Evolutionary conservation across 768 basidiomycete species (phyloP), one percentile per base, ranked within the genome.

Genomic region (Nidularia pulvinata): DNA sequence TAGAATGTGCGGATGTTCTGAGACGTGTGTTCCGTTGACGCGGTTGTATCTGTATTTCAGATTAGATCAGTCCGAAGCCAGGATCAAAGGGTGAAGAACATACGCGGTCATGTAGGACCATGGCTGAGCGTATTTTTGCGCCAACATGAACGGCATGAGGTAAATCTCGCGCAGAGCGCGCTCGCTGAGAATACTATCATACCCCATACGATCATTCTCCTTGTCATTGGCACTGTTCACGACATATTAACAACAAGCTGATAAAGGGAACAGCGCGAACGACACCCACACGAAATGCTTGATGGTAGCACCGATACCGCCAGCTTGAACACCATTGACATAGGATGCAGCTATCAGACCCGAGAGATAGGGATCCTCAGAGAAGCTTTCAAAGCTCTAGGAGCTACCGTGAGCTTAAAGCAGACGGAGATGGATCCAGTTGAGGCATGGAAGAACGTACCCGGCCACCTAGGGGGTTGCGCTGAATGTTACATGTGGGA

Each of bases 401-500:
- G 33, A 54, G 1, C 19, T 25, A 35, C 5, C 7, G 47, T 49
- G 51, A 55, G 47, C 11, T 42, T 16, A 42, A 25, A 25, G 25
- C 25, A 25, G 25, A 25, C 25, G 25, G 4, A 3, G 45, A 19
- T 51, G 13, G 33, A 44, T 46, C 30, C 30, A 19, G 3, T 22
- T 55, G 32, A 13, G 33, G 37, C 33, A 19, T n/a, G 34, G n/a
- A 46, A 32, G 32, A 10, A 59, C 74, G 59, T 61, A 86, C 85
- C 49, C 86, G 75, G 32, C 88, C 88, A 7, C 88, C 88, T 7
- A 89, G 79, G 22, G 88, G 88, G 61, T 77, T 88, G 85, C 92
- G 81, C 67, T 92, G 91, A 48, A 91, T 91, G 64, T 94, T 93
- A 64, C 88, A 89, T 0, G 91, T 93, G 0, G 91, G 92, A 0